phyloP scores from a whole-genome alignment of 148 eudicot species.

The Heliosperma pusillum region DNA sequence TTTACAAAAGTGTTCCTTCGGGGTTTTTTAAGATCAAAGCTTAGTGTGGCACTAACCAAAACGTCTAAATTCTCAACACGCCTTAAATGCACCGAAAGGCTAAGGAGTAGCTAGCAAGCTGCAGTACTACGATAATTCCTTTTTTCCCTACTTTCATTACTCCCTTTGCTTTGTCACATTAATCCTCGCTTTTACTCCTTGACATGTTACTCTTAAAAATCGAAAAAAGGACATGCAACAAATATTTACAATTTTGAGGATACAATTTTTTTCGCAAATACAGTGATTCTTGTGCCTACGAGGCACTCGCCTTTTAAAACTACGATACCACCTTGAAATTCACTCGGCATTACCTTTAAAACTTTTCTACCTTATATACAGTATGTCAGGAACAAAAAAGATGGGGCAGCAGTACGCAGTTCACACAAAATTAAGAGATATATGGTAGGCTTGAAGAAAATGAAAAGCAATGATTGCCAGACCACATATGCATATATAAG shows the following conservation, averaged over 20 bases:
- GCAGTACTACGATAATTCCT: background rate
- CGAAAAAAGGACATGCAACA: background rate
- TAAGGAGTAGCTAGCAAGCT: background rate
- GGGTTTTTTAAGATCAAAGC: background rate
- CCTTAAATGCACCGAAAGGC: background rate
- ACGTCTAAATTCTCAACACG: background rate
- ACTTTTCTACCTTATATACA: background rate
- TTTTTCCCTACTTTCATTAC: background rate
- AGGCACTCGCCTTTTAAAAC: background rate
- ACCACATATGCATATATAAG: background rate
- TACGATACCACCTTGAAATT: background rate
- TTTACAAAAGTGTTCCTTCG: background rate
- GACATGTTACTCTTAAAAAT: background rate
- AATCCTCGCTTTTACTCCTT: background rate
- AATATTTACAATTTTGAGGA: background rate
- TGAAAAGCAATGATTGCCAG: background rate
- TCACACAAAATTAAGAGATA: conserved; percentile 3
- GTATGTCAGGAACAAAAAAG: background rate
- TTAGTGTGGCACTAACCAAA: background rate
- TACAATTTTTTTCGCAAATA: no score
- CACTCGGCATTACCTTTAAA: conserved; percentile 47
- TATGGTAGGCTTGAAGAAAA: background rate
- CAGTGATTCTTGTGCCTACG: background rate
- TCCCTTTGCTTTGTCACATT: background rate
- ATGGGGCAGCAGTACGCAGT: conserved; percentile 18